Evolutionary conservation across 2,329 filamentous ascomycete genomes (phyloP), one percentile per base, ranked within the genome.

Genomic region (Fusarium xylarioides): DNA sequence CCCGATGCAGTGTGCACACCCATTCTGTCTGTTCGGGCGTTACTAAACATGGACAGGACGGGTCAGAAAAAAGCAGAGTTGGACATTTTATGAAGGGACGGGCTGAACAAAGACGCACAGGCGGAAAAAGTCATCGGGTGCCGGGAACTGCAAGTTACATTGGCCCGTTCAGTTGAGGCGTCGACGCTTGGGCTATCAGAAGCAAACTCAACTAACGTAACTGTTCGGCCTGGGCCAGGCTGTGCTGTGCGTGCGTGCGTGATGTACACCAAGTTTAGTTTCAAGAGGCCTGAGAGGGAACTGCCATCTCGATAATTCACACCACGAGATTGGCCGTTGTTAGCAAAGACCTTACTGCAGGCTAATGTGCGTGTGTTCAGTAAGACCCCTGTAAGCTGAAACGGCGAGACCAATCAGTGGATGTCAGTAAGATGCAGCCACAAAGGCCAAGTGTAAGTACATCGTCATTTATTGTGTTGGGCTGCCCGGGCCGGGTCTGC

Each of bases 91-190:
- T 59, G 46, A 47, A 53, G n/a, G 43, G 66, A 47, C 37, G 43
- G 63, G 49, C 28, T 69, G 66, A 65, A 67, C 34, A 46, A 26
- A 63, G 32, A 38, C 50, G 50, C 50, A 54, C 34, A 54, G 35
- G 60, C 21, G 14, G 34, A 23, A 38, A 52, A 34, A 34, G 34
- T 47, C 18, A 26, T 63, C 53, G 59, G 59, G 19, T 34, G 32
- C 52, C 21, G 26, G 42, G 40, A 35, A 40, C 63, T 53, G 26
- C 63, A 38, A 54, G 47, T 54, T 21, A 68, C 62, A 53, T 63
- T 54, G 66, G 52, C 19, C 52, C 30, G 46, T 47, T 70, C 66
- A 69, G 66, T 59, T 69, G 66, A 59, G 66, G 66, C 66, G 66
- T 44, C 18, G n/a, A 54, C 16, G 62, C 62, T 34, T 40, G 40